phyloP scores from a whole-genome alignment of 176 grass and related monocot species.

The Tuctoria greenei region DNA sequence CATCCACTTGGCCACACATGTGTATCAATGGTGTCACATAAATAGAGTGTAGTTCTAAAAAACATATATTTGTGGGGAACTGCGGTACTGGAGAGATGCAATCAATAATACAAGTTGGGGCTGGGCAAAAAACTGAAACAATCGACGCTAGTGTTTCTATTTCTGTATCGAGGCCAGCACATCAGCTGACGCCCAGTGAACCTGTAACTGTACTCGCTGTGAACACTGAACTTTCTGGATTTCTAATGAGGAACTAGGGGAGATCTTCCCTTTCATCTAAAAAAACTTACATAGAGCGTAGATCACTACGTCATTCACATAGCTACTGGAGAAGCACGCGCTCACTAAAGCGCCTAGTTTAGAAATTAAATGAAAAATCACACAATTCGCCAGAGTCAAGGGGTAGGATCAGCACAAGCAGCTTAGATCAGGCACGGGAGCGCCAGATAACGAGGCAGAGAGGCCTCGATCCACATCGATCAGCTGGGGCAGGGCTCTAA shows the following conservation, averaged over 20 bases:
- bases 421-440: slow-evolving; percentile 28
- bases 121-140: no score
- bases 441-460: slow-evolving; percentile 32
- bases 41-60: no score
- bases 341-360: slow-evolving; percentile 23
- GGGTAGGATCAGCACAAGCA: not conserved
- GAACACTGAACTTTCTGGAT: no score
- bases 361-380: not conserved
- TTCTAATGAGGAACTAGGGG: no score
- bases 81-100: no score
- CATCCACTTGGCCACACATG: not conserved
- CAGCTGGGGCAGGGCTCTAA: slow-evolving; percentile 9
- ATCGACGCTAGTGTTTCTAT: no score
- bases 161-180: no score
- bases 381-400: not conserved
- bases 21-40: not conserved
- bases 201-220: no score
- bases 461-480: slow-evolving; percentile 18
- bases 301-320: not conserved
- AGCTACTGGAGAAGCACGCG: not conserved
- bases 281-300: not conserved
- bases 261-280: no score
- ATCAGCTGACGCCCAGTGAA: no score
- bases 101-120: no score
- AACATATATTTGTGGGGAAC: no score